A percentile compares a stretch with the other conserved stretches of the same genome.
Evolutionary conservation across 2,329 filamentous ascomycete genomes (phyloP).

Genomic region (Neurospora crassa): DNA sequence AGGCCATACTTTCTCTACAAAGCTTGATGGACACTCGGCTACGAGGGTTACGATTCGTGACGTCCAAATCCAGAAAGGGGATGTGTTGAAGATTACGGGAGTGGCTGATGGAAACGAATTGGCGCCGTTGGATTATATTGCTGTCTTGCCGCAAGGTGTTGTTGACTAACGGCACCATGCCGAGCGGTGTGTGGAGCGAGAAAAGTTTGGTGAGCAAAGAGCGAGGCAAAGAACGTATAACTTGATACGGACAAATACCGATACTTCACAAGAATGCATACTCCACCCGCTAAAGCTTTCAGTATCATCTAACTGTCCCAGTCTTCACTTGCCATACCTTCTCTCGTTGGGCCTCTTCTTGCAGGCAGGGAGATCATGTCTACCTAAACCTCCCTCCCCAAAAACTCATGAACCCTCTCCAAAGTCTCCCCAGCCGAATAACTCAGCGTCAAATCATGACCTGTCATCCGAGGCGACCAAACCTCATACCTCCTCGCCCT

Average conservation of each 20-base stretch:
- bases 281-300: too few relatives aligned
- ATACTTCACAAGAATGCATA: not conserved
- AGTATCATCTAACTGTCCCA: fast-evolving
- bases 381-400: conserved; percentile 4
- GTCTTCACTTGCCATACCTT: not conserved
- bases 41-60: conserved; percentile 48
- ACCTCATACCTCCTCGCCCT: conserved; percentile 1
- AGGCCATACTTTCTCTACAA: conserved; percentile 47
- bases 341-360: not conserved
- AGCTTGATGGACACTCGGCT: conserved; percentile 56
- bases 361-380: not conserved
- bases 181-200: not conserved
- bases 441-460: conserved; percentile 12
- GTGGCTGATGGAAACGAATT: conserved; percentile 49
- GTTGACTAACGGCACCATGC: conserved; percentile 34
- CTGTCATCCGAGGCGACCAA: conserved; percentile 5
- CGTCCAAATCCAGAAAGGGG: conserved; percentile 40
- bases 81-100: conserved; percentile 45
- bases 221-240: not conserved
- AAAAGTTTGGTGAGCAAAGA: not conserved
- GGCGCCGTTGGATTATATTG: conserved; percentile 59
- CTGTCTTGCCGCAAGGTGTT: conserved; percentile 47
- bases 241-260: not conserved
- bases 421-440: conserved; percentile 14
- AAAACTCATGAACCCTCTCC: conserved; percentile 6